phyloP scores from a whole-genome alignment of 75 land plant species.

The Sequoiadendron giganteum region DNA sequence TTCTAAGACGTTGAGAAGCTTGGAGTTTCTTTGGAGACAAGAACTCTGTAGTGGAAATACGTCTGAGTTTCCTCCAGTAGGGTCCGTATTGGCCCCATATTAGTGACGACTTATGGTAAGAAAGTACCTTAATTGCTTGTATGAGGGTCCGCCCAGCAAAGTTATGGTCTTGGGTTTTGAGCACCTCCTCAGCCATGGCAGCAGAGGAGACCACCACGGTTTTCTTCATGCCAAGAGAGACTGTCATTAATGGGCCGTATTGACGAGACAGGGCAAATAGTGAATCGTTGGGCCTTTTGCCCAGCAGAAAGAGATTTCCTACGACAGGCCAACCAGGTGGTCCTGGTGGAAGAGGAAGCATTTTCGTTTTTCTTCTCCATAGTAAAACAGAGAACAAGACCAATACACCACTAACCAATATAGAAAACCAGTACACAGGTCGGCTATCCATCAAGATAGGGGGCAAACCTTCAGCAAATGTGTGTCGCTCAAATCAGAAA shows the following conservation, averaged over 20 bases:
- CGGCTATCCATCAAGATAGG: too few species aligned
- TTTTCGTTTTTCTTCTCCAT: background rate
- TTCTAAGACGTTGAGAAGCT: too few species aligned
- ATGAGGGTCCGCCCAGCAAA: background rate
- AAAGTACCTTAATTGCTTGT: background rate
- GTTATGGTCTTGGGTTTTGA: background rate
- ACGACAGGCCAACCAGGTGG: background rate
- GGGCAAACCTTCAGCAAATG: too few species aligned
- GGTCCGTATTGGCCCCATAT: conserved; percentile 7
- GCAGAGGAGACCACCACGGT: conserved; percentile 22
- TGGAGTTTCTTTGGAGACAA: conserved; percentile 15
- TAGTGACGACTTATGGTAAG: background rate
- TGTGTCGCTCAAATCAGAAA: too few species aligned
- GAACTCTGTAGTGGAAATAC: conserved; percentile 8
- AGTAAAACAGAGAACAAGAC: too few species aligned
- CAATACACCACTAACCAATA: too few species aligned
- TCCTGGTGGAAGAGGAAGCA: background rate
- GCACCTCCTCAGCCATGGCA: conserved; percentile 22
- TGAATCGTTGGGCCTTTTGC: background rate
- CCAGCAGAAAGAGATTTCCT: too few species aligned
- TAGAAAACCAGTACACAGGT: too few species aligned
- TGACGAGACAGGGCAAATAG: conserved; percentile 20
- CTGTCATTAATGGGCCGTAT: too few species aligned
- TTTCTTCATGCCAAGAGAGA: background rate
- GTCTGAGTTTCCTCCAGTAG: conserved; percentile 10